Conservation (phyloP, 441 rosid genomes). For the Populus hybrid region DNA sequence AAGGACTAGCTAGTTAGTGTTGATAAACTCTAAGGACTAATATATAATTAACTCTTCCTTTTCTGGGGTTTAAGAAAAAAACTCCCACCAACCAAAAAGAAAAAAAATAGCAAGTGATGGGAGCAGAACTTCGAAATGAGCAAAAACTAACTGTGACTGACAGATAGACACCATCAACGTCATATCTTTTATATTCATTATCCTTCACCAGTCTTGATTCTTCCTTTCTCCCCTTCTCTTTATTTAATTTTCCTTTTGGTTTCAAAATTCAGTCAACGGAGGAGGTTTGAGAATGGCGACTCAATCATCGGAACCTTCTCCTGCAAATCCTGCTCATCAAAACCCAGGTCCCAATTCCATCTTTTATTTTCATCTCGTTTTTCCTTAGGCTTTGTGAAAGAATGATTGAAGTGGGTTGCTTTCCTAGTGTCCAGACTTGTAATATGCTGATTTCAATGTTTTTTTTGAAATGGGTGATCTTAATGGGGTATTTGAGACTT, state of each 20-base stretch:
- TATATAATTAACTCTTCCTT: neutral
- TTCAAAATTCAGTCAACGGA: slow-evolving; percentile 2
- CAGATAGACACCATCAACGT: slow-evolving; percentile 1
- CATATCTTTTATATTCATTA: neutral
- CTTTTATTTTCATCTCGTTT: neutral
- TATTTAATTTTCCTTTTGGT: neutral
- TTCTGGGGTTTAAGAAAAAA: neutral
- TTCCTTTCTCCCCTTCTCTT: neutral
- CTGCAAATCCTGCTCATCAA: slow-evolving; percentile 20
- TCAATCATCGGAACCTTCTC: slow-evolving; percentile 21
- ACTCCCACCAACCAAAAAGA: too few relatives aligned
- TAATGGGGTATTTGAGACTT: slow-evolving; percentile 68
- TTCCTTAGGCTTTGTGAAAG: slow-evolving; percentile 48
- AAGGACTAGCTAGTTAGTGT: neutral
- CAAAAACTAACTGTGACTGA: slow-evolving; percentile 20
- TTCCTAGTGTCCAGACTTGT: slow-evolving; percentile 83
- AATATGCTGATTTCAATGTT: slow-evolving; percentile 79
- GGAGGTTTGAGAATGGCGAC: slow-evolving; percentile 22
- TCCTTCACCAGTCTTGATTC: neutral
- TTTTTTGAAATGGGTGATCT: slow-evolving; percentile 51
- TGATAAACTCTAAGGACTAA: neutral
- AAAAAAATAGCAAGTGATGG: neutral
- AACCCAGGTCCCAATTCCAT: slow-evolving; percentile 15
- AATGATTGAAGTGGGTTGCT: slow-evolving; percentile 62
- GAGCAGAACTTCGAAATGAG: slow-evolving; percentile 7